Percentiles rank a stretch among this genome's conserved stretches.
Evolutionary conservation across 768 basidiomycete species (phyloP).

Genomic region (Boletus sensibilis): DNA sequence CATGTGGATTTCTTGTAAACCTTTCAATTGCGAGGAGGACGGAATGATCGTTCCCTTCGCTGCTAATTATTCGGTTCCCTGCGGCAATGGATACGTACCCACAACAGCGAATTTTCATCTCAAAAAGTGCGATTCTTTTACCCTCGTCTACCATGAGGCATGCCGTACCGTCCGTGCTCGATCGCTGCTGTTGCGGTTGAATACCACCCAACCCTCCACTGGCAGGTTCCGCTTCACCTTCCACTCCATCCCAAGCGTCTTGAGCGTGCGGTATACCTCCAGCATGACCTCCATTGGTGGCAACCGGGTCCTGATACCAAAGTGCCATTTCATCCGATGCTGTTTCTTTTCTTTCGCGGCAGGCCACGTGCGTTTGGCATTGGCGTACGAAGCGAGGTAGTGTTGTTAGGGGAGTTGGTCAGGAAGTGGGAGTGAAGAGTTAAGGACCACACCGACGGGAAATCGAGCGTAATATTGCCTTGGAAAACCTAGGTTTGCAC

Average conservation of each 20-base stretch:
- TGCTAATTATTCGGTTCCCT: too few species aligned
- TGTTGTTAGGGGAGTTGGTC: constrained; percentile 62
- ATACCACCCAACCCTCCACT: constrained; percentile 67
- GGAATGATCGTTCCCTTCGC: too few species aligned
- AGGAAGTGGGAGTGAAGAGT: constrained; percentile 82
- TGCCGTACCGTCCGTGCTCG: constrained; percentile 36
- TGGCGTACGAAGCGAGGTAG: constrained; percentile 67
- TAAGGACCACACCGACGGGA: constrained; percentile 88
- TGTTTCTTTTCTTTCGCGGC: constrained; percentile 61
- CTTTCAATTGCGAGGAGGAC: too few species aligned
- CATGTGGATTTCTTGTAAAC: too few species aligned
- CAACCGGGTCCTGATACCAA: constrained; percentile 90
- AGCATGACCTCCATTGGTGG: constrained; percentile 99
- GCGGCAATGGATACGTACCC: too few species aligned
- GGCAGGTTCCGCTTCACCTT: constrained; percentile 83
- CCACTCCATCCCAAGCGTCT: constrained; percentile 95
- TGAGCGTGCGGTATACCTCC: constrained; percentile 93
- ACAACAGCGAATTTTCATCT: too few species aligned
- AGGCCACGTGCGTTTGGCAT: constrained; percentile 43
- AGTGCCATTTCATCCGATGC: constrained; percentile 92
- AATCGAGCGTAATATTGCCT: too few species aligned
- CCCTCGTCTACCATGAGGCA: too few species aligned
- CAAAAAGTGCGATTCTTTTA: too few species aligned
- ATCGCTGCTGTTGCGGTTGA: constrained; percentile 30
- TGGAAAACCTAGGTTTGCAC: too few species aligned